These are phyloP conservation scores for Podosphaera xanthii DNA, from an alignment of 2,329 filamentous ascomycete genomes.

Conservation along the genomic window DNA sequence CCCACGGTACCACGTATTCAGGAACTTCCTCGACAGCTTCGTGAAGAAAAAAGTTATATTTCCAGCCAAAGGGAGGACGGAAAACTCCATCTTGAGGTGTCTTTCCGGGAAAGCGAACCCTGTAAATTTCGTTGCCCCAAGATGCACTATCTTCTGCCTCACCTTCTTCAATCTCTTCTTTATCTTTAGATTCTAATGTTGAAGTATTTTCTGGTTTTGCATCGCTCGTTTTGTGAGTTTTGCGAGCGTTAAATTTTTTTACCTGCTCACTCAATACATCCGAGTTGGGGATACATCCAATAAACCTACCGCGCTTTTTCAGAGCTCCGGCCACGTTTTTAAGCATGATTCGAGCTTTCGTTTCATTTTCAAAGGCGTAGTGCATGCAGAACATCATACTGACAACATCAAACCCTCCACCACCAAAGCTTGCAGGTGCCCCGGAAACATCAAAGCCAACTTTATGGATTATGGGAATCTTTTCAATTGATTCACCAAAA, in stretches of 20 bases:
- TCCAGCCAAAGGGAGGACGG: slow-evolving; percentile 88
- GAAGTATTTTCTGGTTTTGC: slow-evolving; percentile 13
- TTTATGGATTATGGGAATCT: slow-evolving; percentile 59
- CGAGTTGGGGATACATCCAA: slow-evolving; percentile 92
- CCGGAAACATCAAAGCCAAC: slow-evolving; percentile 58
- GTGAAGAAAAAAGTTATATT: slow-evolving; percentile 88
- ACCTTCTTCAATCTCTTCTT: slow-evolving; percentile 32
- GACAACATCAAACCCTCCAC: slow-evolving; percentile 81
- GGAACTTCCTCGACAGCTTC: slow-evolving; percentile 92
- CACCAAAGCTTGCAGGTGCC: slow-evolving; percentile 43
- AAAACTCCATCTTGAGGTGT: slow-evolving; percentile 77
- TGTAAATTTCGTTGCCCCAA: slow-evolving; percentile 89
- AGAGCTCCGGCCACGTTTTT: slow-evolving; percentile 73
- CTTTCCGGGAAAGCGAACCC: slow-evolving; percentile 64
- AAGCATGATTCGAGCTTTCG: slow-evolving; percentile 77
- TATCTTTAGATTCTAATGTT: slow-evolving; percentile 13
- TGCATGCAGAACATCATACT: slow-evolving; percentile 99
- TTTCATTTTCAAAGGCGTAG: slow-evolving; percentile 87
- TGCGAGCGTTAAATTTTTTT: slow-evolving; percentile 45
- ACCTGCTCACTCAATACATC: slow-evolving; percentile 68
- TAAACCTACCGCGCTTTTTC: slow-evolving; percentile 84
- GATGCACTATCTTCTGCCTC: slow-evolving; percentile 43
- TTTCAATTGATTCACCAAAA: slow-evolving; percentile 62
- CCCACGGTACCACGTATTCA: slow-evolving; percentile 96
- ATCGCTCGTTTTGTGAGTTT: slow-evolving; percentile 18